A percentile compares a stretch with the other conserved stretches of the same genome.
These are phyloP conservation scores for Tritrichomonas foetus DNA, from an alignment of 208 protist species.

Conservation along the genomic window DNA sequence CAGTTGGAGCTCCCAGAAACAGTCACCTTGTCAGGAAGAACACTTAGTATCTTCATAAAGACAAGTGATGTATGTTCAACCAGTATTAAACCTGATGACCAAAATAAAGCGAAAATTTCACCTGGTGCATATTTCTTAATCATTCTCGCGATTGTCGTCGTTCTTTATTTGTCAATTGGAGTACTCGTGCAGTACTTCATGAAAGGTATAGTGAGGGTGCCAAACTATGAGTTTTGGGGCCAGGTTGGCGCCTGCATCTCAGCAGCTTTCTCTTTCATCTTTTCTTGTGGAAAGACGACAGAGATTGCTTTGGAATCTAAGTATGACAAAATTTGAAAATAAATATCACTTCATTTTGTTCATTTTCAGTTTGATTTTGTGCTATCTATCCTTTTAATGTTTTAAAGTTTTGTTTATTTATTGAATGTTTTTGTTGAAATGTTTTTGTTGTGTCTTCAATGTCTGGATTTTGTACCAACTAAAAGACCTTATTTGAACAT, in stretches of 20 bases:
- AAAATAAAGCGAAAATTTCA: neutral
- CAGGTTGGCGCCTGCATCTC: neutral
- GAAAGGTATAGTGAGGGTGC: neutral
- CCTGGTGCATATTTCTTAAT: neutral
- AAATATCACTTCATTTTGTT: too few species aligned
- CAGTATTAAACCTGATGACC: neutral
- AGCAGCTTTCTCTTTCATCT: too few species aligned
- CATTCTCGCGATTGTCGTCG: neutral
- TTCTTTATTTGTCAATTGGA: neutral
- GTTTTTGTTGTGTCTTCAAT: too few species aligned
- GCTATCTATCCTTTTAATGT: too few species aligned
- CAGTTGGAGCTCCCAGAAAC: neutral
- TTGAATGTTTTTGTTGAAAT: too few species aligned
- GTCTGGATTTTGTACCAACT: too few species aligned
- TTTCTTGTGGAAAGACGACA: too few species aligned
- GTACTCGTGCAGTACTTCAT: neutral
- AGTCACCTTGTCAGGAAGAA: neutral
- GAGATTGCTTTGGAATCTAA: too few species aligned
- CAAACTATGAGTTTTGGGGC: neutral
- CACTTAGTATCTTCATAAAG: neutral
- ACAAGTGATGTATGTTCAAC: neutral
- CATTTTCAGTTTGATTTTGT: too few species aligned
- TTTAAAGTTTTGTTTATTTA: too few species aligned
- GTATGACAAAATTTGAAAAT: too few species aligned
- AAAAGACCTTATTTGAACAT: too few species aligned